Conservation (phyloP, 345 rosid genomes). For the Physaria fendleri region DNA sequence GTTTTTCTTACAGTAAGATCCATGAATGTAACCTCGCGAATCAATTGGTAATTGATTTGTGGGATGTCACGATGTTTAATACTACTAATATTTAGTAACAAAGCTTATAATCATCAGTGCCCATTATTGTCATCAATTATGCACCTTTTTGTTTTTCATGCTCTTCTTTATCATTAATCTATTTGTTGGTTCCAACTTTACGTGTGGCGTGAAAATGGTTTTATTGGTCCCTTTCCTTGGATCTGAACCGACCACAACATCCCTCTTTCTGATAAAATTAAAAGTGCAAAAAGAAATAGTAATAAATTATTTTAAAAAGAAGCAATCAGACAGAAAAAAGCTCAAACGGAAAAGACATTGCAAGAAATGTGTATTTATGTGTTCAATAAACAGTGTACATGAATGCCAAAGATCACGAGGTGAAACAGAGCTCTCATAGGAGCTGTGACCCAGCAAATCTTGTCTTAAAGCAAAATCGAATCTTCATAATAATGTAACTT, state of each 20-base stretch:
- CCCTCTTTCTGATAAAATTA: neutral
- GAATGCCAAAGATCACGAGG: slow-evolving; percentile 3
- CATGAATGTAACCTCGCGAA: slow-evolving; percentile 13
- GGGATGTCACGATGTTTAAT: neutral
- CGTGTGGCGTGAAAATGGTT: neutral
- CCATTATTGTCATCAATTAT: neutral
- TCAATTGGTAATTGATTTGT: slow-evolving; percentile 18
- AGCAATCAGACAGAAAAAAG: too few species aligned
- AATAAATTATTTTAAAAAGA: neutral
- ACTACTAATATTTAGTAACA: neutral
- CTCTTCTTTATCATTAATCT: slow-evolving; percentile 2
- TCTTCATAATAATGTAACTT: neutral
- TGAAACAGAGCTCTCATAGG: neutral
- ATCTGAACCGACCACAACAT: slow-evolving; percentile 11
- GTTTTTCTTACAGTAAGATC: slow-evolving; percentile 10
- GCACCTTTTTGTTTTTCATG: slow-evolving; percentile 3
- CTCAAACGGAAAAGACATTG: slow-evolving; percentile 1
- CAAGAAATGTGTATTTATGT: slow-evolving; percentile 4
- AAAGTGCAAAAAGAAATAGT: neutral
- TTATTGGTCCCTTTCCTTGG: slow-evolving; percentile 6
- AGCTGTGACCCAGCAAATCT: neutral
- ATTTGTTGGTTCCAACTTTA: neutral
- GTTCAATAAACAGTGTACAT: slow-evolving; percentile 1
- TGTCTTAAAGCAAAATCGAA: neutral
- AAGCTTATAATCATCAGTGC: neutral